A percentile compares a stretch with the other conserved stretches of the same genome.
Evolutionary conservation across 2,329 filamentous ascomycete species (phyloP).

Genomic region (Cercospora janseana): DNA sequence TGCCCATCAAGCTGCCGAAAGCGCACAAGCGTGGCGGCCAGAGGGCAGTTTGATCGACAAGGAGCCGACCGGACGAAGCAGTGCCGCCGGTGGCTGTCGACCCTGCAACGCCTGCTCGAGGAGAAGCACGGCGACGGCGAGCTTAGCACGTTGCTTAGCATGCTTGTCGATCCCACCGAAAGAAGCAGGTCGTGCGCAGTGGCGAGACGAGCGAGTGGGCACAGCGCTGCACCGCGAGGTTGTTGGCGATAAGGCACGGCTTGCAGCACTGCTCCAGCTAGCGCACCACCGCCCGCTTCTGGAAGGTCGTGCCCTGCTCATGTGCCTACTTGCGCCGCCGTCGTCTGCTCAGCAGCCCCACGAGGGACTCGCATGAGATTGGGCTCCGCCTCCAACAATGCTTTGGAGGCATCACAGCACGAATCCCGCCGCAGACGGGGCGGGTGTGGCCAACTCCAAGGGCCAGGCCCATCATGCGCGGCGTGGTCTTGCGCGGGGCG

Average conservation of each 20-base stretch:
- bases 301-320: background rate
- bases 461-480: too few species aligned
- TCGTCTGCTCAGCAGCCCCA: too few species aligned
- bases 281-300: background rate
- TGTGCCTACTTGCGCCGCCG: too few species aligned
- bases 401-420: too few species aligned
- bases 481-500: too few species aligned
- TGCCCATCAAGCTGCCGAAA: conserved; percentile 10
- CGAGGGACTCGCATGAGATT: too few species aligned
- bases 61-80: background rate
- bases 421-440: too few species aligned
- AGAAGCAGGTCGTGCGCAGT: conserved; percentile 1
- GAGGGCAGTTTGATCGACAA: background rate
- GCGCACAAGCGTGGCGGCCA: conserved; percentile 1
- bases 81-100: background rate
- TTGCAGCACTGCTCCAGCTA: background rate
- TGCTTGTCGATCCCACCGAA: conserved; percentile 2
- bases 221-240: background rate
- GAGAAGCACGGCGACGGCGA: background rate
- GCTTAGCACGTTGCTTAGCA: conserved; percentile 5
- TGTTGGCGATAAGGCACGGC: background rate
- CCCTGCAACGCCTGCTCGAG: background rate
- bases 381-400: too few species aligned
- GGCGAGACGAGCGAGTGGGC: background rate
- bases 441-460: too few species aligned